These are phyloP conservation scores for Eugenia klotzschiana DNA, from an alignment of 441 rosid species.

Conservation along the genomic window DNA sequence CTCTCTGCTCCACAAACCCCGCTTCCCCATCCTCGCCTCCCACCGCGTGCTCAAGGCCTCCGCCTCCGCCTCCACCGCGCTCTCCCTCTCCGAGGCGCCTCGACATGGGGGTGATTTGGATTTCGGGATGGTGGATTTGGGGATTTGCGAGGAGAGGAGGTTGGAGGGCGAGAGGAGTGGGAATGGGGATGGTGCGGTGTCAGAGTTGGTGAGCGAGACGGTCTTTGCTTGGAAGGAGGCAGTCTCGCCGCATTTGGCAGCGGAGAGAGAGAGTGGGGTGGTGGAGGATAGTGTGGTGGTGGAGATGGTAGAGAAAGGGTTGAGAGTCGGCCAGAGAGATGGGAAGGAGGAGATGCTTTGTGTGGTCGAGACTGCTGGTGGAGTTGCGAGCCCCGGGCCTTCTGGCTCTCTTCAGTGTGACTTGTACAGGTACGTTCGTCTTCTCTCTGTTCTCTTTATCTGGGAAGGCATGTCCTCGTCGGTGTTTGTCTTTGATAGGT, in stretches of 20 bases:
- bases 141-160: constrained; percentile 24
- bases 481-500: background rate
- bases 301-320: constrained; percentile 26
- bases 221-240: constrained; percentile 83
- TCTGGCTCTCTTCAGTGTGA: constrained; percentile 88
- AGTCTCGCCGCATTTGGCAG: constrained; percentile 85
- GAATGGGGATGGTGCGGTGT: background rate
- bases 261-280: constrained; percentile 47
- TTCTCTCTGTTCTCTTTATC: background rate
- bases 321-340: constrained; percentile 29
- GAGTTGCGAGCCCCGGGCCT: constrained; percentile 88
- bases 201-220: constrained; percentile 56
- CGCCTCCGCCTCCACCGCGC: constrained; percentile 14
- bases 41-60: constrained; percentile 50
- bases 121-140: constrained; percentile 35
- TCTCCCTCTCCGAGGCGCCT: background rate
- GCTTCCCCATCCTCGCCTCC: constrained; percentile 26
- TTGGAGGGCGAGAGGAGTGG: constrained; percentile 8
- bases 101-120: background rate
- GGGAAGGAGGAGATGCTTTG: constrained; percentile 23
- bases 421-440: constrained; percentile 42
- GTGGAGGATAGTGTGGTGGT: constrained; percentile 37
- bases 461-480: background rate
- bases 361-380: constrained; percentile 87
- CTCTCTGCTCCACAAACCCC: constrained; percentile 23